Evolutionary conservation across 2,329 filamentous ascomycete species (phyloP).

Genomic region (Claviceps sp.): DNA sequence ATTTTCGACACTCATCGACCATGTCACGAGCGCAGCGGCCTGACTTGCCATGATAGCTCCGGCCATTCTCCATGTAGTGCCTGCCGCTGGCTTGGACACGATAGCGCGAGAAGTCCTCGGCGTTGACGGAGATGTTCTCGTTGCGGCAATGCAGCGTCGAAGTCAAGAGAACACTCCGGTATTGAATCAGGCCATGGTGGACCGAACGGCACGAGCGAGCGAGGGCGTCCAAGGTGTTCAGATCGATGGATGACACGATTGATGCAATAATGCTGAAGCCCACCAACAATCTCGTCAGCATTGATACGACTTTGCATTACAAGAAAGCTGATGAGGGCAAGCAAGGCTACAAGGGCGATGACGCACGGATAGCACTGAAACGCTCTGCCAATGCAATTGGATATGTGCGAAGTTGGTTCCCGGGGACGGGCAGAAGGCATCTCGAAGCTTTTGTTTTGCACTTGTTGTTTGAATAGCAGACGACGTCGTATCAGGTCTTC

Average conservation of each 20-base stretch:
- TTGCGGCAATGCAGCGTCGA: conserved; percentile 71
- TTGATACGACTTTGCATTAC: neutral
- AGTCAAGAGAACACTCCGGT: conserved; percentile 56
- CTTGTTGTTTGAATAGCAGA: conserved; percentile 2
- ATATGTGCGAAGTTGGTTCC: neutral
- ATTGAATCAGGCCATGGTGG: conserved; percentile 64
- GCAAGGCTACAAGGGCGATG: neutral
- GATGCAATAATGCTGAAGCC: conserved; percentile 59
- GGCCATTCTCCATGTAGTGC: conserved; percentile 44
- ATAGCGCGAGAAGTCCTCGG: conserved; percentile 43
- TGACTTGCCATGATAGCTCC: conserved; percentile 50
- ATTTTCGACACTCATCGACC: conserved; percentile 71
- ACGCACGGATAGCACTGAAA: conserved; percentile 25
- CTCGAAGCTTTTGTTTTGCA: neutral
- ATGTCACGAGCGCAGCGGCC: conserved; percentile 75
- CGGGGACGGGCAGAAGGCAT: neutral
- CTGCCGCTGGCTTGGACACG: conserved; percentile 43
- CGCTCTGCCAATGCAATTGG: conserved; percentile 15
- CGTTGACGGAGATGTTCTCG: conserved; percentile 44
- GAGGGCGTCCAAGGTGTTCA: conserved; percentile 75
- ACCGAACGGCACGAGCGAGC: conserved; percentile 72
- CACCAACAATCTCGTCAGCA: neutral
- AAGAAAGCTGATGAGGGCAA: neutral
- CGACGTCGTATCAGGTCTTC: conserved; percentile 4
- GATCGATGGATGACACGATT: conserved; percentile 65